phyloP scores from a whole-genome alignment of 371 early-diverging fungal genomes.

The Gilbertella persicaria region DNA sequence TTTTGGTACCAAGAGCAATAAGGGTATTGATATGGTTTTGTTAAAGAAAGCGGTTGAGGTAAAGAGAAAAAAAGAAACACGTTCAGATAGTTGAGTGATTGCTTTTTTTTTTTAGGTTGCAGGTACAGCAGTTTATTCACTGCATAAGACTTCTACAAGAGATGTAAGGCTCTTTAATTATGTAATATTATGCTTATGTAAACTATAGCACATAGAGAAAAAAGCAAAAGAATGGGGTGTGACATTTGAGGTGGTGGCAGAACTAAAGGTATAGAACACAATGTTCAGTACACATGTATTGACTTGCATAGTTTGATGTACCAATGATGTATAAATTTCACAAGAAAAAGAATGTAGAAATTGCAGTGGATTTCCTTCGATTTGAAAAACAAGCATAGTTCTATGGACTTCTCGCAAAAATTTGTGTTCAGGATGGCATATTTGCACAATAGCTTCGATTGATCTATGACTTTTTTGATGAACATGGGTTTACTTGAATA shows the following conservation, averaged over 20 bases:
- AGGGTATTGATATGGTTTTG: slow-evolving; percentile 79
- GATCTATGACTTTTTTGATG: too few relatives aligned
- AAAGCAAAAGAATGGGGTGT: slow-evolving; percentile 80
- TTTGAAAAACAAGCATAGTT: slow-evolving; percentile 33
- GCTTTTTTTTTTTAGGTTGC: slow-evolving; percentile 36
- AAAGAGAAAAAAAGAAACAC: slow-evolving; percentile 16
- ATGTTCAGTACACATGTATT: not conserved
- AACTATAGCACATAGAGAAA: slow-evolving; percentile 61
- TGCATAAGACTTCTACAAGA: slow-evolving; percentile 84
- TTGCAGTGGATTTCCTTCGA: slow-evolving; percentile 77
- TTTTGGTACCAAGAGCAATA: slow-evolving; percentile 78
- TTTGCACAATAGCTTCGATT: too few relatives aligned
- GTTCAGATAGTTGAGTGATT: not conserved
- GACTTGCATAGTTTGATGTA: slow-evolving; percentile 67
- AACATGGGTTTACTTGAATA: too few relatives aligned
- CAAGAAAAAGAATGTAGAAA: slow-evolving; percentile 75
- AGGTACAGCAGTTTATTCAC: slow-evolving; percentile 69
- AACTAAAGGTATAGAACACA: slow-evolving; percentile 57
- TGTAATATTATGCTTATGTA: not conserved
- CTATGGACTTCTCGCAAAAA: too few relatives aligned
- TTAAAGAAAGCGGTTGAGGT: slow-evolving; percentile 74
- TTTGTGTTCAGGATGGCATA: too few relatives aligned
- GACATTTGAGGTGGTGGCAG: slow-evolving; percentile 73
- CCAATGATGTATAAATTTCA: slow-evolving; percentile 87
- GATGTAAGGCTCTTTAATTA: slow-evolving; percentile 38